These are phyloP conservation scores for Entomophthora muscae DNA, from an alignment of 371 early-diverging fungal species.

Conservation along the genomic window DNA sequence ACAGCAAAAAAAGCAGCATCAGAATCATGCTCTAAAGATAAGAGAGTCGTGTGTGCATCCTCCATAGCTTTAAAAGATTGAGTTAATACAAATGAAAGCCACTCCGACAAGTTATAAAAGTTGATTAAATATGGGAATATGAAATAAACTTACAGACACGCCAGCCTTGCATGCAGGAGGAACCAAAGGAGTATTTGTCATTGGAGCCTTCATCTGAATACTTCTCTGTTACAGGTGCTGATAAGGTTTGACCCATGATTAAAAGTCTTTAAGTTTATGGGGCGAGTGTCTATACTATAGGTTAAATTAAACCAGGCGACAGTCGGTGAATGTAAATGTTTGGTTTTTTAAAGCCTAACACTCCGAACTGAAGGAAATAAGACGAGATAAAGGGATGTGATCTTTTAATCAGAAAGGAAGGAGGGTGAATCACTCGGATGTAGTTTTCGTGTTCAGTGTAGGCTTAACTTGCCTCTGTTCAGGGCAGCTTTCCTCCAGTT, in stretches of 20 bases:
- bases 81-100: background rate
- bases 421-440: too few relatives aligned
- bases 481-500: too few relatives aligned
- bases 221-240: conserved; percentile 84
- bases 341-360: too few relatives aligned
- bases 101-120: background rate
- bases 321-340: too few relatives aligned
- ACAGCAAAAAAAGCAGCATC: conserved; percentile 75
- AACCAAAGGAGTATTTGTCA: conserved; percentile 58
- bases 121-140: background rate
- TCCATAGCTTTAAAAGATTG: conserved; percentile 61
- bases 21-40: conserved; percentile 29
- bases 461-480: too few relatives aligned
- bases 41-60: conserved; percentile 82
- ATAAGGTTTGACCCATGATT: conserved; percentile 85
- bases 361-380: too few relatives aligned
- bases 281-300: too few relatives aligned
- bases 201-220: conserved; percentile 50
- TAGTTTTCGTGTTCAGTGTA: too few relatives aligned
- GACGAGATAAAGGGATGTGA: too few relatives aligned
- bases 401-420: too few relatives aligned
- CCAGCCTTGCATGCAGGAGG: conserved; percentile 96
- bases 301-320: too few relatives aligned
- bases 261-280: too few relatives aligned
- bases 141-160: conserved; percentile 63